A percentile compares a stretch with the other conserved stretches of the same genome.
Conservation (phyloP, 2,329 filamentous ascomycete genomes). For the Madurella mycetomatis region DNA sequence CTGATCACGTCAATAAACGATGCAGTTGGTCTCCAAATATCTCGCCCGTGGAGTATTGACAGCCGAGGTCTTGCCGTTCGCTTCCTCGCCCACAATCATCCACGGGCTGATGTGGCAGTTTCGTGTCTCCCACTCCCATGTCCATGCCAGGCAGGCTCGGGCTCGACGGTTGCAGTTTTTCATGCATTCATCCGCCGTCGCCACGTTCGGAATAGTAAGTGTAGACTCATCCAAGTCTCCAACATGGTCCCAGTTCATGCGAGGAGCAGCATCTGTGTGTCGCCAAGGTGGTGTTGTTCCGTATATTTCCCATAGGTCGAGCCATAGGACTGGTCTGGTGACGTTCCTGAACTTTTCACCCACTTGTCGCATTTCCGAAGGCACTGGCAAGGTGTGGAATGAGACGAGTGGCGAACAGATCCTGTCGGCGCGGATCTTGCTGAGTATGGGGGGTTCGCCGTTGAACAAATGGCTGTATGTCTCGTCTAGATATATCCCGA, state of each 20-base stretch:
- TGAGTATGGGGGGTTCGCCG: conserved; percentile 47
- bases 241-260: conserved; percentile 44
- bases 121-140: conserved; percentile 18
- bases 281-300: conserved; percentile 36
- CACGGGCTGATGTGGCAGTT: conserved; percentile 25
- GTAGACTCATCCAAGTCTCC: conserved; percentile 44
- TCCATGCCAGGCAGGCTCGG: conserved; percentile 24
- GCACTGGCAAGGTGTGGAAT: conserved; percentile 47
- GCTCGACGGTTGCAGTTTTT: conserved; percentile 12
- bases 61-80: conserved; percentile 16
- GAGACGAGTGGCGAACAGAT: conserved; percentile 52
- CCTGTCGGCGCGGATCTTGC: conserved; percentile 45
- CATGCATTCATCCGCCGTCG: conserved; percentile 18
- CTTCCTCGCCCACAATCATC: conserved; percentile 23
- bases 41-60: conserved; percentile 16
- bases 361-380: conserved; percentile 42
- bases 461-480: conserved; percentile 52
- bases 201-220: conserved; percentile 23
- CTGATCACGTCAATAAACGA: not conserved
- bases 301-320: conserved; percentile 48
- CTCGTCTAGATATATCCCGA: conserved; percentile 54
- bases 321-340: conserved; percentile 44
- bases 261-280: conserved; percentile 29
- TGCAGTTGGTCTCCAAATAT: conserved; percentile 13
- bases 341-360: conserved; percentile 39